Percentiles rank a stretch among this genome's conserved stretches.
phyloP scores from a whole-genome alignment of 23 red algal species.

The Agarophyton chilense region DNA sequence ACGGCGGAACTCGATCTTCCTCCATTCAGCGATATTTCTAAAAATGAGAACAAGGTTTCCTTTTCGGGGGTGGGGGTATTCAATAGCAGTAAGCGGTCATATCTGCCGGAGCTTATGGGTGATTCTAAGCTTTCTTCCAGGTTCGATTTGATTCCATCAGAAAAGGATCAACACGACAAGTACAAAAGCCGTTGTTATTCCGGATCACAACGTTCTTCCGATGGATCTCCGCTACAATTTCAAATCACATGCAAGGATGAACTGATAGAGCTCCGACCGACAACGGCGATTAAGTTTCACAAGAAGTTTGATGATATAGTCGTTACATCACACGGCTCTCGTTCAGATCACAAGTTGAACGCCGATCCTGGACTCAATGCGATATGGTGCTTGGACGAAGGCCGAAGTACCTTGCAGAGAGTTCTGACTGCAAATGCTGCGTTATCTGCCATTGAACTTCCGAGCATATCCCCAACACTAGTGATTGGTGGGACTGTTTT shows the following conservation, averaged over 20 bases:
- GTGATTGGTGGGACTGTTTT: constrained; percentile 29
- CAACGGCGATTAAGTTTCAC: constrained; percentile 40
- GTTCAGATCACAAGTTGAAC: neutral
- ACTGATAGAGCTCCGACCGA: neutral
- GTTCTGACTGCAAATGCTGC: neutral
- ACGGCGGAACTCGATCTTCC: constrained; percentile 19
- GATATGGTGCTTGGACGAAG: constrained; percentile 38
- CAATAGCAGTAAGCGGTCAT: neutral
- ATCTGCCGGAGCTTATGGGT: constrained; percentile 6
- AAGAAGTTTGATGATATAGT: constrained; percentile 41
- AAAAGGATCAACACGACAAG: neutral
- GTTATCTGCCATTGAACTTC: constrained; percentile 40
- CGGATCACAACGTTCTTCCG: neutral
- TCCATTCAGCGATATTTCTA: neutral
- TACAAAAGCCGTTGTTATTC: neutral
- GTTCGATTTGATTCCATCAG: neutral
- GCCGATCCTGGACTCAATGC: constrained; percentile 24
- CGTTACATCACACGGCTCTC: constrained; percentile 21
- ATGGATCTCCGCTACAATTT: constrained; percentile 28
- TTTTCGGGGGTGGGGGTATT: neutral
- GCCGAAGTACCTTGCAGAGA: constrained; percentile 32
- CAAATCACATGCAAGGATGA: constrained; percentile 20
- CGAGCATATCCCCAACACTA: constrained; percentile 26
- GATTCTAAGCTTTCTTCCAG: constrained; percentile 8
- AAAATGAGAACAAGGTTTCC: neutral